A percentile compares a stretch with the other conserved stretches of the same genome.
Evolutionary conservation across 192 early-diverging fungal genomes (phyloP).

Genomic region (Pilobolus umbonatus): DNA sequence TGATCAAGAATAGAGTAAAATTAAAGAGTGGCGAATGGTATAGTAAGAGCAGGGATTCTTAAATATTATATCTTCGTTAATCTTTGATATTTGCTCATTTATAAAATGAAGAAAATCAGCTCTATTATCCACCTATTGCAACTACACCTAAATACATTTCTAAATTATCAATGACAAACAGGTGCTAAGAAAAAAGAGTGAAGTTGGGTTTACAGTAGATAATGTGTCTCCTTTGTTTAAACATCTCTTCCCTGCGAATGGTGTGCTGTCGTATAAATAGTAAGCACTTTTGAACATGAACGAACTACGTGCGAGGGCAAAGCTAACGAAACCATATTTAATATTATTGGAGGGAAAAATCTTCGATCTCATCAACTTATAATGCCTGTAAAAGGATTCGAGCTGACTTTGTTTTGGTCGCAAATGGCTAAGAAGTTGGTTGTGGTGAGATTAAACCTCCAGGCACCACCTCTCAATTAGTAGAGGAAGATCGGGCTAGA

Average conservation of each 20-base stretch:
- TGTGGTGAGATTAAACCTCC: constrained; percentile 8
- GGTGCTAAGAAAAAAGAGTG: constrained; percentile 5
- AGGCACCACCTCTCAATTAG: not conserved
- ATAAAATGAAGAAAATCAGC: not conserved
- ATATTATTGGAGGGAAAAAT: constrained; percentile 10
- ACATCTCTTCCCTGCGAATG: constrained; percentile 13
- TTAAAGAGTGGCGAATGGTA: constrained; percentile 12
- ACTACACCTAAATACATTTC: constrained; percentile 9
- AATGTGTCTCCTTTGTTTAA: constrained; percentile 11
- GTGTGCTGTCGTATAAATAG: constrained; percentile 1
- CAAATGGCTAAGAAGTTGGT: constrained; percentile 10
- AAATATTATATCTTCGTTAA: constrained; percentile 4
- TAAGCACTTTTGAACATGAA: constrained; percentile 1
- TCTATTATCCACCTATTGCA: constrained; percentile 7
- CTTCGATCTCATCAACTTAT: not conserved
- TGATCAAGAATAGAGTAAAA: constrained; percentile 7
- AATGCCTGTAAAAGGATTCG: constrained; percentile 3
- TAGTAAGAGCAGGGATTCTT: not conserved
- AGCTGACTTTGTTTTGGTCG: not conserved
- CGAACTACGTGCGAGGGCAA: not conserved
- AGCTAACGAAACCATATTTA: constrained; percentile 6
- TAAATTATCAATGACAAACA: constrained; percentile 7
- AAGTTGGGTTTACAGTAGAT: constrained; percentile 13
- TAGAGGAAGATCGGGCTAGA: constrained; percentile 1
- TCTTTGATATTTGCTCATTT: not conserved